Conservation (phyloP, 2,329 filamentous ascomycete species). For the Apiospora arundinis region DNA sequence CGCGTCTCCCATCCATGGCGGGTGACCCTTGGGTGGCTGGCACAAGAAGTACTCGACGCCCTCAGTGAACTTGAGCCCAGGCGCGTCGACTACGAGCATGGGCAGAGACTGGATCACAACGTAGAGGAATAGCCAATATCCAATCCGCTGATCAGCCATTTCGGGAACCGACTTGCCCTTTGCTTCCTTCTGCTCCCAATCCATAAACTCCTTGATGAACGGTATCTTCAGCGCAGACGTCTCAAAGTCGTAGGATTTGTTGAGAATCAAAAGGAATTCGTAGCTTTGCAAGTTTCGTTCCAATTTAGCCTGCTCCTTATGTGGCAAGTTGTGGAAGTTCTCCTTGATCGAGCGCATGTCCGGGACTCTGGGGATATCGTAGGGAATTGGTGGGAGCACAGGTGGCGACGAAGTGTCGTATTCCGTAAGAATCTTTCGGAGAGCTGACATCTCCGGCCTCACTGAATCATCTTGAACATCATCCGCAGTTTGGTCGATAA, state of each 20-base stretch:
- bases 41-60: constrained; percentile 85
- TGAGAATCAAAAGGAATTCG: constrained; percentile 78
- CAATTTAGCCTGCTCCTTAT: constrained; percentile 78
- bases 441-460: constrained; percentile 69
- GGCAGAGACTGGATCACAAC: constrained; percentile 78
- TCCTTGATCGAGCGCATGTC: constrained; percentile 69
- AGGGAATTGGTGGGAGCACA: constrained; percentile 89
- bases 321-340: constrained; percentile 67
- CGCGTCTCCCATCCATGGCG: constrained; percentile 75
- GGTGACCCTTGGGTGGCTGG: constrained; percentile 72
- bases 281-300: constrained; percentile 77
- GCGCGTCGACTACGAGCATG: constrained; percentile 78
- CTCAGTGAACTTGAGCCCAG: constrained; percentile 70
- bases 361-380: constrained; percentile 82
- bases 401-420: constrained; percentile 90
- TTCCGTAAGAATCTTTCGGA: constrained; percentile 82
- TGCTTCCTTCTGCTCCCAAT: constrained; percentile 73
- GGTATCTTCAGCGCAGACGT: constrained; percentile 62
- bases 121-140: constrained; percentile 84
- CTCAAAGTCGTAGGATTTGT: constrained; percentile 81
- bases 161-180: constrained; percentile 70
- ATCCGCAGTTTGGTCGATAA: constrained; percentile 69
- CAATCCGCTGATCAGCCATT: constrained; percentile 72
- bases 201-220: constrained; percentile 73
- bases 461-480: constrained; percentile 53